phyloP scores from a whole-genome alignment of 2,329 filamentous ascomycete genomes.

The Claviceps maximensis region DNA sequence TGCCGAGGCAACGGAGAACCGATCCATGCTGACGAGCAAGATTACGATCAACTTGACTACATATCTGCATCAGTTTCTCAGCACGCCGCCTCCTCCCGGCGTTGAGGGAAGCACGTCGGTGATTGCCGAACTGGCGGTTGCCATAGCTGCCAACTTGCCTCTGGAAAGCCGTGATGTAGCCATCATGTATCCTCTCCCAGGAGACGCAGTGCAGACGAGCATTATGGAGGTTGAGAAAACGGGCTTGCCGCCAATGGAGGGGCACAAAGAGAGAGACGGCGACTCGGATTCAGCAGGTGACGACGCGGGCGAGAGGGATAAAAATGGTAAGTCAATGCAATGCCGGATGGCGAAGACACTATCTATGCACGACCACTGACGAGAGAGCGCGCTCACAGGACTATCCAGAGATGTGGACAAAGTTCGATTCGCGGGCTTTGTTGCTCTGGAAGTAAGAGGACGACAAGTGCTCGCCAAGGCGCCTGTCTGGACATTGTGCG shows the following conservation, averaged over 20 bases:
- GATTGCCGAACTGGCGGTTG: slow-evolving; percentile 84
- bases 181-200: slow-evolving; percentile 74
- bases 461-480: slow-evolving; percentile 65
- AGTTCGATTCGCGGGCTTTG: slow-evolving; percentile 63
- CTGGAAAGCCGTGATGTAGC: slow-evolving; percentile 83
- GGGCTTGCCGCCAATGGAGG: slow-evolving; percentile 48
- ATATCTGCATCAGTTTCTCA: slow-evolving; percentile 59
- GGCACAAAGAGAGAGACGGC: slow-evolving; percentile 25
- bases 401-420: slow-evolving; percentile 36
- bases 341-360: background rate
- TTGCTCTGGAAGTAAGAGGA: slow-evolving; percentile 61
- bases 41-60: slow-evolving; percentile 56
- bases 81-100: slow-evolving; percentile 63
- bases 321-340: slow-evolving; percentile 23
- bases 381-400: slow-evolving; percentile 19
- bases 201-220: slow-evolving; percentile 52
- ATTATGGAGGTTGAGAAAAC: slow-evolving; percentile 81
- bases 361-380: slow-evolving; percentile 24
- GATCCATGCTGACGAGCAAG: slow-evolving; percentile 53
- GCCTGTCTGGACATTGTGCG: slow-evolving; percentile 51
- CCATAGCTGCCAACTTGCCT: slow-evolving; percentile 74
- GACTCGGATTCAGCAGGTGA: slow-evolving; percentile 14
- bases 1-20: slow-evolving; percentile 51
- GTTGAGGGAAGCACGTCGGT: slow-evolving; percentile 81
- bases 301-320: slow-evolving; percentile 26